Conservation (phyloP, 176 grass and related monocot species). For the Eleusine coracana region DNA sequence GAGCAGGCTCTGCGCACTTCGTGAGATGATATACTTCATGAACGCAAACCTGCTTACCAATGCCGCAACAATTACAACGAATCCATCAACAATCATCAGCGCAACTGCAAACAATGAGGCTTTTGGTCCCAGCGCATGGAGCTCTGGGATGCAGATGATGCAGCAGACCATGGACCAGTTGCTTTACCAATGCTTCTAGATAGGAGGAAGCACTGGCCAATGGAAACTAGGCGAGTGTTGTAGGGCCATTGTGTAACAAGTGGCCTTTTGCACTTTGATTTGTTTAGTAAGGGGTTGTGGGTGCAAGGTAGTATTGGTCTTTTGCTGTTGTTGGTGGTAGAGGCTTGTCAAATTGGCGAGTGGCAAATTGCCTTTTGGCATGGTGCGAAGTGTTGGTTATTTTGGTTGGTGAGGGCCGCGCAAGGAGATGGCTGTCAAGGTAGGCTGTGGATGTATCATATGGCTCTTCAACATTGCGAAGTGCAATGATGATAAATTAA, state of each 20-base stretch:
- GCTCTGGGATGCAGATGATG: conserved; percentile 24
- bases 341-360: background rate
- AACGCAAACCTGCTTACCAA: background rate
- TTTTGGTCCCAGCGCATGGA: conserved; percentile 15
- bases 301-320: background rate
- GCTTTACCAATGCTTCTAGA: conserved; percentile 33
- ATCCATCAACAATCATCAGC: background rate
- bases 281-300: conserved; percentile 4
- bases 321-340: background rate
- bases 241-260: background rate
- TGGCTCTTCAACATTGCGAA: background rate
- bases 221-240: background rate
- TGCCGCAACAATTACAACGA: background rate
- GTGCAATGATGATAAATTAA: background rate
- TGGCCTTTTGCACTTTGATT: conserved; percentile 7
- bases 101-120: background rate
- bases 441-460: background rate
- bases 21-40: conserved; percentile 46
- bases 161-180: conserved; percentile 42
- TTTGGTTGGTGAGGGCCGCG: background rate
- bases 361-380: conserved; percentile 11
- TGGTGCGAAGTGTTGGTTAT: background rate
- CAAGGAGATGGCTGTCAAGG: background rate
- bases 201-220: background rate
- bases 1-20: conserved; percentile 44